Percentiles rank a stretch among this genome's conserved stretches.
These are phyloP conservation scores for Colletotrichum nymphaeae DNA, from an alignment of 2,329 filamentous ascomycete genomes.

Conservation along the genomic window DNA sequence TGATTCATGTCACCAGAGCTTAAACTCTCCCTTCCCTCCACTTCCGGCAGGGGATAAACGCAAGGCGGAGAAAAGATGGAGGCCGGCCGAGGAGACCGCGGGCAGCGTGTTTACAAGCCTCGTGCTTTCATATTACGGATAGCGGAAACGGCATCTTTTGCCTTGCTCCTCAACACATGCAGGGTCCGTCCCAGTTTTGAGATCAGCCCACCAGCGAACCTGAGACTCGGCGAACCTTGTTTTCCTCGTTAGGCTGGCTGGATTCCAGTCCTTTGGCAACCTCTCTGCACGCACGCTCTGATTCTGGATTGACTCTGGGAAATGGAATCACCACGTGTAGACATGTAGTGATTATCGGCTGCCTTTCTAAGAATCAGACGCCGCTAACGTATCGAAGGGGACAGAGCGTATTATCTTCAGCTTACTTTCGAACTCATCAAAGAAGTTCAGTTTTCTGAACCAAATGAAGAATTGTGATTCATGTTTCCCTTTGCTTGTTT, in stretches of 20 bases:
- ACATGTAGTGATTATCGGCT: not conserved
- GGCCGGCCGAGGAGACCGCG: not conserved
- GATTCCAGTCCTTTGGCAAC: not conserved
- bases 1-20: not conserved
- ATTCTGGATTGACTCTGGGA: not conserved
- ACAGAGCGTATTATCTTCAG: not conserved
- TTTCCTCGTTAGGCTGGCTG: not conserved
- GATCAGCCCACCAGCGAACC: not conserved
- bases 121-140: not conserved
- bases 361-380: not conserved
- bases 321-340: not conserved
- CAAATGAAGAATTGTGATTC: not conserved
- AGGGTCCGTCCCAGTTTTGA: conserved; percentile 1
- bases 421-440: not conserved
- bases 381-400: not conserved
- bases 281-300: not conserved
- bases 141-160: not conserved
- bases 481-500: not conserved
- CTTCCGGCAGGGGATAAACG: not conserved
- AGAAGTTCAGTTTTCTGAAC: not conserved
- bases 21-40: not conserved
- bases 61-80: not conserved
- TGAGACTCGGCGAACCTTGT: conserved; percentile 18
- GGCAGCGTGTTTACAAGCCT: not conserved
- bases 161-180: not conserved